These are phyloP conservation scores for Penicillium herquei DNA, from an alignment of 495 filamentous ascomycete species.

Conservation along the genomic window DNA sequence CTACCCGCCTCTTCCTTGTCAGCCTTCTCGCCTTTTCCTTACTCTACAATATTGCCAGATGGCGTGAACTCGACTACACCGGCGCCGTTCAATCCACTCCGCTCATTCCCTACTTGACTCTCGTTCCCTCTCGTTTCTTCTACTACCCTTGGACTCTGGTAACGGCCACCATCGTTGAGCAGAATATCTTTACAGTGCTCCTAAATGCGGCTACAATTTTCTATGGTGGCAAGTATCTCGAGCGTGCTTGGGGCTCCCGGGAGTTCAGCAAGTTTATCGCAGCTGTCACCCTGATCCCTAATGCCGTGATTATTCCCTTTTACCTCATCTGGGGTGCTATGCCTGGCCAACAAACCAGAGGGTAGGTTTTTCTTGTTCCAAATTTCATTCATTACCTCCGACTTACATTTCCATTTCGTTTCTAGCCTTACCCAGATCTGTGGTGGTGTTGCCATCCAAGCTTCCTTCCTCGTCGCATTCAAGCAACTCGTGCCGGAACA, in stretches of 20 bases:
- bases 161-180: slow-evolving; percentile 85
- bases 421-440: slow-evolving; percentile 72
- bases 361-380: slow-evolving; percentile 52
- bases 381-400: neutral
- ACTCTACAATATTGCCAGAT: slow-evolving; percentile 66
- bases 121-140: slow-evolving; percentile 78
- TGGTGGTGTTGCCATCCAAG: slow-evolving; percentile 85
- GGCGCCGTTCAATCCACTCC: slow-evolving; percentile 44
- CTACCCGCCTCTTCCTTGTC: slow-evolving; percentile 79
- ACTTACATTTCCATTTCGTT: neutral
- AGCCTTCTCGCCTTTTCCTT: slow-evolving; percentile 72
- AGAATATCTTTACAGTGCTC: slow-evolving; percentile 83
- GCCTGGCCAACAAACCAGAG: slow-evolving; percentile 61
- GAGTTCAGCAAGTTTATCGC: slow-evolving; percentile 92
- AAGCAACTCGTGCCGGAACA: slow-evolving; percentile 98
- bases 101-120: slow-evolving; percentile 78
- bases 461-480: slow-evolving; percentile 94
- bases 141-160: slow-evolving; percentile 92
- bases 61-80: slow-evolving; percentile 64
- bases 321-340: slow-evolving; percentile 72
- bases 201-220: slow-evolving; percentile 81
- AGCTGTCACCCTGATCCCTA: slow-evolving; percentile 74
- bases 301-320: slow-evolving; percentile 67
- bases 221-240: slow-evolving; percentile 92
- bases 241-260: slow-evolving; percentile 90